Evolutionary conservation across 1,139 yeast genomes (phyloP).

Genomic region (Geotrichum reessii): DNA sequence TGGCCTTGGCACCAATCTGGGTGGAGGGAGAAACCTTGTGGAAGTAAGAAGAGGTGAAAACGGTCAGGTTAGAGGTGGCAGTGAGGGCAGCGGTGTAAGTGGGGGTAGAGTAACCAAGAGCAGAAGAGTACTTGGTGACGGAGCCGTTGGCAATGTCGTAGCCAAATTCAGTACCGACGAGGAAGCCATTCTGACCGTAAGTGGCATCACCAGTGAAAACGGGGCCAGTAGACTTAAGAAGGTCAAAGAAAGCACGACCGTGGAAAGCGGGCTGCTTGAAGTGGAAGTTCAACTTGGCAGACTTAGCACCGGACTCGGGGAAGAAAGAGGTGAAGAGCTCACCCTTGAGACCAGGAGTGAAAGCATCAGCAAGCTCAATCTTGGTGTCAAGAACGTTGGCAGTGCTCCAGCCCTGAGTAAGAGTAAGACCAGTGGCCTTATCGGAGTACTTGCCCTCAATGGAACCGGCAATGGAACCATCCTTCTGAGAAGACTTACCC

Average conservation of each 20-base stretch:
- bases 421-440: constrained; percentile 86
- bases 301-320: constrained; percentile 77
- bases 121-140: constrained; percentile 91
- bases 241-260: constrained; percentile 92
- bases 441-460: constrained; percentile 91
- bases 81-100: constrained; percentile 83
- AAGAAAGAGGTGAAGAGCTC: constrained; percentile 84
- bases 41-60: constrained; percentile 94
- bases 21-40: constrained; percentile 87
- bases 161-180: constrained; percentile 96
- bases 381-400: constrained; percentile 89
- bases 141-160: constrained; percentile 91
- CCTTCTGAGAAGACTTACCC: constrained; percentile 78
- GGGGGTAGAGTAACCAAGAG: constrained; percentile 88
- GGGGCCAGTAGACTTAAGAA: constrained; percentile 75
- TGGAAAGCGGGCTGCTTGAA: constrained; percentile 90
- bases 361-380: constrained; percentile 84
- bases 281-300: constrained; percentile 85
- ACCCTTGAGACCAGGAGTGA: constrained; percentile 93
- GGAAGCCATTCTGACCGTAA: constrained; percentile 92
- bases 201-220: constrained; percentile 91
- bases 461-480: constrained; percentile 79
- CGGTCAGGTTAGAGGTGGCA: constrained; percentile 82
- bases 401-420: constrained; percentile 97
- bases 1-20: constrained; percentile 97